Base-by-base conservation (phyloP, 495 filamentous ascomycete genomes). In the Cairneyella variabilis region DNA sequence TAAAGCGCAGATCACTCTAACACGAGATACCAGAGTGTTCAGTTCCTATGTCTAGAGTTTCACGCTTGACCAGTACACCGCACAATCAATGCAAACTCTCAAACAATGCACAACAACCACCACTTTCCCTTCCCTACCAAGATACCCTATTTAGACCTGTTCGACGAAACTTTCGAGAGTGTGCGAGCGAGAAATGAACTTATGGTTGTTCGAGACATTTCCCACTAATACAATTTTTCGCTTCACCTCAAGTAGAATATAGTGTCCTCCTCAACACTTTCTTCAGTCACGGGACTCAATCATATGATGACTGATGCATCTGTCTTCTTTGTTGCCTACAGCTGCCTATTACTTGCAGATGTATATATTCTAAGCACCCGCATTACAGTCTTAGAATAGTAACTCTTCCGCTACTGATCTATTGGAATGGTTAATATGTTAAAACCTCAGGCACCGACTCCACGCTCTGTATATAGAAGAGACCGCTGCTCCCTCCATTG, bases 191-290 rank as follows among this genome's bases (percentile, higher is more conserved):
- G 55, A 46, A 73, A 73, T 40, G 67, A 76, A 56, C 61, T 69
- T 3, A 58, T 46, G 45, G 39, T 76, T 21, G 59, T 72, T 17
- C 65, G 54, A 61, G 69, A 74, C 57, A 71, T 74, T 36, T 22
- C 54, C 37, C 62, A n/a, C n/a, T n/a, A n/a, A n/a, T n/a, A n/a
- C n/a, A n/a, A n/a, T n/a, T n/a, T n/a, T n/a, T n/a, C n/a, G n/a
- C n/a, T n/a, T n/a, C n/a, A n/a, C n/a, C n/a, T n/a, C n/a, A n/a
- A n/a, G n/a, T n/a, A n/a, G n/a, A n/a, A n/a, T n/a, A n/a, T n/a
- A n/a, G n/a, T n/a, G n/a, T n/a, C n/a, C n/a, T n/a, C n/a, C n/a
- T n/a, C n/a, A n/a, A n/a, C n/a, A n/a, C n/a, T n/a, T n/a, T n/a
- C n/a, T n/a, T n/a, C n/a, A 40, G 38, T 39, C 36, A 39, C 12